phyloP scores from a whole-genome alignment of 805 yeast species.

The Candida hispaniensis region DNA sequence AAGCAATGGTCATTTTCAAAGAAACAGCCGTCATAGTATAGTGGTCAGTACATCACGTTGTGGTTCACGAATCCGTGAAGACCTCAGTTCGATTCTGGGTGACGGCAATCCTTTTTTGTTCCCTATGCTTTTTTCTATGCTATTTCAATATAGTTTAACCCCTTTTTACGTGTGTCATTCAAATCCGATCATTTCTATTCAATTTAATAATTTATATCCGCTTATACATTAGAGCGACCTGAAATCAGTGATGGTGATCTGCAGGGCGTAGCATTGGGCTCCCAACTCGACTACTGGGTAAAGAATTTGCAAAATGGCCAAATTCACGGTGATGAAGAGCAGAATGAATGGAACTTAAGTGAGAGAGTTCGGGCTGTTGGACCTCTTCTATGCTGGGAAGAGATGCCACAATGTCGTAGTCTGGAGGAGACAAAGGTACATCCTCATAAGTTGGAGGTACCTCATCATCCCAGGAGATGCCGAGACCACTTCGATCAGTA shows the following conservation, averaged over 20 bases:
- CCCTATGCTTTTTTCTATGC: slow-evolving; percentile 9
- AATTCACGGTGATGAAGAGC: slow-evolving; percentile 8
- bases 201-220: neutral
- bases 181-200: too few relatives aligned
- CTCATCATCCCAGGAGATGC: slow-evolving; percentile 97
- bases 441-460: slow-evolving; percentile 95
- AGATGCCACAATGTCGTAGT: slow-evolving; percentile 38
- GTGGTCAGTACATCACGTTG: slow-evolving; percentile 16
- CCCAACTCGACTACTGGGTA: slow-evolving; percentile 12
- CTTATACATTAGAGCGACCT: neutral
- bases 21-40: slow-evolving; percentile 12
- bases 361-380: slow-evolving; percentile 13
- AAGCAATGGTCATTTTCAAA: too few relatives aligned
- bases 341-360: slow-evolving; percentile 11
- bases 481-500: slow-evolving; percentile 88
- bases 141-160: slow-evolving; percentile 5
- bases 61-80: slow-evolving; percentile 16
- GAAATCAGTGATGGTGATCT: slow-evolving; percentile 1
- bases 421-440: slow-evolving; percentile 82
- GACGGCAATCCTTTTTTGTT: slow-evolving; percentile 14
- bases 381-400: slow-evolving; percentile 24
- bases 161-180: too few relatives aligned
- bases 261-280: slow-evolving; percentile 11
- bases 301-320: slow-evolving; percentile 11
- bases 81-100: slow-evolving; percentile 17